Evolutionary conservation across 2,329 filamentous ascomycete species (phyloP).

Genomic region (Drechmeria coniospora): DNA sequence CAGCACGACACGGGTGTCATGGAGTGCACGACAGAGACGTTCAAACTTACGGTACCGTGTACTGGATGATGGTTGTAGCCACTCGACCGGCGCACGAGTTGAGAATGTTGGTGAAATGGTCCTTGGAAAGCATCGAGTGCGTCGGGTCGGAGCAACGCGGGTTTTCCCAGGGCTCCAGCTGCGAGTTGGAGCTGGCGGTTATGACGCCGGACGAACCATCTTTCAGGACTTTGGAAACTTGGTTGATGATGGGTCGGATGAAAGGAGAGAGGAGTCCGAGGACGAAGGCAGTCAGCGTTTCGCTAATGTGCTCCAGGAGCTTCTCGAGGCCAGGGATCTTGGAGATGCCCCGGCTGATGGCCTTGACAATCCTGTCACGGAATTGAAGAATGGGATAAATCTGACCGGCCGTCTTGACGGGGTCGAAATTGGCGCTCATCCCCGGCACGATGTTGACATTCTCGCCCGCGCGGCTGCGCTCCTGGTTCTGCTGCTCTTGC

Average conservation of each 20-base stretch:
- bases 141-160: conserved; percentile 62
- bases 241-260: conserved; percentile 77
- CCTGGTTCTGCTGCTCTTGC: conserved; percentile 44
- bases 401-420: conserved; percentile 57
- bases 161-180: conserved; percentile 70
- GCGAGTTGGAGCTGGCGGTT: conserved; percentile 52
- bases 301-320: conserved; percentile 85
- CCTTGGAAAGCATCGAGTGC: conserved; percentile 70
- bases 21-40: background rate
- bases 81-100: conserved; percentile 65
- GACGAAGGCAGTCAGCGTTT: conserved; percentile 83
- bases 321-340: conserved; percentile 85
- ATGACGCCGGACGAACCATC: conserved; percentile 63
- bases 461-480: conserved; percentile 18
- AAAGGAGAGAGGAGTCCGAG: conserved; percentile 84
- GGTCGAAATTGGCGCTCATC: conserved; percentile 63
- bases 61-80: conserved; percentile 65
- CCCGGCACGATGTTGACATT: conserved; percentile 51
- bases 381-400: conserved; percentile 95
- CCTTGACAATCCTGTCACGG: conserved; percentile 81
- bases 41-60: conserved; percentile 55
- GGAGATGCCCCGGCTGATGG: conserved; percentile 70
- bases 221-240: conserved; percentile 73
- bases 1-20: too few species aligned
- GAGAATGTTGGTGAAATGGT: conserved; percentile 67